A percentile compares a stretch with the other conserved stretches of the same genome.
Conservation (phyloP, 768 basidiomycete species). For the Naematelia encephala region DNA sequence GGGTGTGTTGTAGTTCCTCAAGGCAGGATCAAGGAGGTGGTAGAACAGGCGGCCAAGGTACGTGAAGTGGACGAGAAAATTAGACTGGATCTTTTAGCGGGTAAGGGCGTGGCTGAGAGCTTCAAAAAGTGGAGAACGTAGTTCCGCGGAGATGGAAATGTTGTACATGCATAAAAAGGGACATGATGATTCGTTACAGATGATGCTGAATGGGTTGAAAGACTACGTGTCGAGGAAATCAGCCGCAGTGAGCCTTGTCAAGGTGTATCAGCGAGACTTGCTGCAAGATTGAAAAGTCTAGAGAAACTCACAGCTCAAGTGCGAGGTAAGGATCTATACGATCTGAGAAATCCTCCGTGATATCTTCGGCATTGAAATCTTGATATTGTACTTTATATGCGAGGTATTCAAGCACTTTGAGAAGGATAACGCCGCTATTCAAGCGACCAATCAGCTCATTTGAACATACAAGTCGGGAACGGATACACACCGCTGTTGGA, state of each 20-base stretch:
- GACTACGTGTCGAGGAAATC: slow-evolving; percentile 35
- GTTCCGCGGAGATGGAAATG: slow-evolving; percentile 32
- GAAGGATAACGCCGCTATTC: slow-evolving; percentile 63
- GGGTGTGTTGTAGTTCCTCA: slow-evolving; percentile 79
- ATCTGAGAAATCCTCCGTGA: slow-evolving; percentile 78
- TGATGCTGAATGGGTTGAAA: not conserved
- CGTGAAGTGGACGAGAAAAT: slow-evolving; percentile 68
- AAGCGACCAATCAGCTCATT: slow-evolving; percentile 6
- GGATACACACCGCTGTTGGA: slow-evolving; percentile 63
- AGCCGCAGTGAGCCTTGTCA: slow-evolving; percentile 28
- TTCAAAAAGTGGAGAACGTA: slow-evolving; percentile 67
- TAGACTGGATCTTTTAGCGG: slow-evolving; percentile 69
- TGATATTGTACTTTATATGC: slow-evolving; percentile 77
- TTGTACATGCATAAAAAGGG: slow-evolving; percentile 10
- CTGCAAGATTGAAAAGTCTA: not conserved
- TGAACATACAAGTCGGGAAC: not conserved
- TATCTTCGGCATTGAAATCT: slow-evolving; percentile 67
- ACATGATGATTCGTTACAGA: not conserved
- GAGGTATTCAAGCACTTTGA: slow-evolving; percentile 88
- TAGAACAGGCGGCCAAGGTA: slow-evolving; percentile 60
- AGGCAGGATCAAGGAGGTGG: slow-evolving; percentile 58
- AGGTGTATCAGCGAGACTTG: not conserved
- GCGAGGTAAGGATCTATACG: slow-evolving; percentile 82
- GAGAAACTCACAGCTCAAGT: slow-evolving; percentile 70
- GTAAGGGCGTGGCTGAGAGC: slow-evolving; percentile 70